These are phyloP conservation scores for Phaeosphaeriaceae sp. DNA, from an alignment of 2,329 filamentous ascomycete species.

Conservation along the genomic window DNA sequence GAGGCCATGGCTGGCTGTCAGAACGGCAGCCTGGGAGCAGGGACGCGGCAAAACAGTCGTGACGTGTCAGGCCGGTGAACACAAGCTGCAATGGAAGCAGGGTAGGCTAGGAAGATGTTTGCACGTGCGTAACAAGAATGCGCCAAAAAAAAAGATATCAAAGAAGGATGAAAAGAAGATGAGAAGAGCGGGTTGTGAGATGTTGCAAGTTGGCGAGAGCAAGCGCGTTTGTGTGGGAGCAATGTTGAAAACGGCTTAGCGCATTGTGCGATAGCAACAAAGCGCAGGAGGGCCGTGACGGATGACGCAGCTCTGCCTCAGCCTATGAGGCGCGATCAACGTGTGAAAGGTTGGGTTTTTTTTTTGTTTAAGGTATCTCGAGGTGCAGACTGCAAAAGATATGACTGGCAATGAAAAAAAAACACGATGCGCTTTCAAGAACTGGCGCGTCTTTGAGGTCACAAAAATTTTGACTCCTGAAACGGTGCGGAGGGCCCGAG, in stretches of 20 bases:
- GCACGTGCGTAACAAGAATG: not conserved
- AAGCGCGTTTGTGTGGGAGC: slow-evolving; percentile 22
- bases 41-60: slow-evolving; percentile 1
- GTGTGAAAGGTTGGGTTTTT: too few species aligned
- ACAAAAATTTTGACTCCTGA: slow-evolving; percentile 42
- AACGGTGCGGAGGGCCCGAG: slow-evolving; percentile 27
- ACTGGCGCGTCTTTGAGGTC: slow-evolving; percentile 28
- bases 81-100: not conserved
- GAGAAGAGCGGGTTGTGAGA: not conserved
- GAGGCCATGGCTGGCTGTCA: slow-evolving; percentile 22
- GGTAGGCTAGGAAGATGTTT: not conserved
- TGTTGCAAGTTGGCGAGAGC: slow-evolving; percentile 5
- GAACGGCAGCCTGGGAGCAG: slow-evolving; percentile 23
- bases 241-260: slow-evolving; percentile 30
- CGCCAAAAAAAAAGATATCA: not conserved
- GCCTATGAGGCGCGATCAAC: too few species aligned
- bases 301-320: slow-evolving; percentile 18
- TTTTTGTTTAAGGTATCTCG: too few species aligned
- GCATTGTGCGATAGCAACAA: slow-evolving; percentile 4
- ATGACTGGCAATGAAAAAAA: not conserved
- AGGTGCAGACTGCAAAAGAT: too few species aligned
- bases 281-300: slow-evolving; percentile 23
- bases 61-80: slow-evolving; percentile 10
- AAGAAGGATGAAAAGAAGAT: not conserved
- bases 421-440: slow-evolving; percentile 8